phyloP scores from a whole-genome alignment of 495 filamentous ascomycete species.

The Hyaloscypha hepaticicola region DNA sequence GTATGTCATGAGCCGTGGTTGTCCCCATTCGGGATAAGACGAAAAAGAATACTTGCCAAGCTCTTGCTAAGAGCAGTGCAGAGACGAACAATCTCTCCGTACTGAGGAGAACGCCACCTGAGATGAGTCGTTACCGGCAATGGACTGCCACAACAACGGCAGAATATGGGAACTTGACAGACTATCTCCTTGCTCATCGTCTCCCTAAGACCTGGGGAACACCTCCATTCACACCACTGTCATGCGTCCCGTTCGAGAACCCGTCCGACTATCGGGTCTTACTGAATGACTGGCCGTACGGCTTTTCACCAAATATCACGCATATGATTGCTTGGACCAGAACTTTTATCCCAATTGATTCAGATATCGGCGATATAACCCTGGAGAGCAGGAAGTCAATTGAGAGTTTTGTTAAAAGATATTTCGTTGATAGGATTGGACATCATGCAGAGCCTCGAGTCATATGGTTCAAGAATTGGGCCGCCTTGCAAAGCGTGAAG shows the following conservation, averaged over 20 bases:
- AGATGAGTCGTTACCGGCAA: conserved; percentile 74
- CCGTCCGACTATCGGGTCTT: conserved; percentile 70
- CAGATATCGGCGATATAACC: conserved; percentile 68
- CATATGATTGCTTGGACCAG: conserved; percentile 68
- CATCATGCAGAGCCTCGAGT: conserved; percentile 59
- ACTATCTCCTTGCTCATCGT: conserved; percentile 69
- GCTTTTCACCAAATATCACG: conserved; percentile 61
- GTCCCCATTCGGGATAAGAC: conserved; percentile 1
- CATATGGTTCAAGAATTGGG: conserved; percentile 92
- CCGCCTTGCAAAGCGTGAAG: conserved; percentile 78
- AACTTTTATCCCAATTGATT: conserved; percentile 48
- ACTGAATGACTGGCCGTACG: conserved; percentile 90
- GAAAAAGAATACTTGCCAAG: background rate
- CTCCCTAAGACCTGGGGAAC: conserved; percentile 56
- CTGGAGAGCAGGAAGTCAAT: conserved; percentile 58
- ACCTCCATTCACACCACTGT: conserved; percentile 48
- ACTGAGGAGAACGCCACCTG: conserved; percentile 76
- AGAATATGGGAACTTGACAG: conserved; percentile 70
- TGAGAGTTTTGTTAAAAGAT: conserved; percentile 61
- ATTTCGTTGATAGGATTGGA: conserved; percentile 51
- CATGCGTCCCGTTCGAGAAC: conserved; percentile 62
- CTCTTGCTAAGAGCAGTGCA: conserved; percentile 28
- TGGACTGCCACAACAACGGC: conserved; percentile 70
- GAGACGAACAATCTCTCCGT: conserved; percentile 67
- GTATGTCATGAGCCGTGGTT: conserved; percentile 40